Conservation (phyloP, 495 filamentous ascomycete species). For the Cladorrhinum samala region DNA sequence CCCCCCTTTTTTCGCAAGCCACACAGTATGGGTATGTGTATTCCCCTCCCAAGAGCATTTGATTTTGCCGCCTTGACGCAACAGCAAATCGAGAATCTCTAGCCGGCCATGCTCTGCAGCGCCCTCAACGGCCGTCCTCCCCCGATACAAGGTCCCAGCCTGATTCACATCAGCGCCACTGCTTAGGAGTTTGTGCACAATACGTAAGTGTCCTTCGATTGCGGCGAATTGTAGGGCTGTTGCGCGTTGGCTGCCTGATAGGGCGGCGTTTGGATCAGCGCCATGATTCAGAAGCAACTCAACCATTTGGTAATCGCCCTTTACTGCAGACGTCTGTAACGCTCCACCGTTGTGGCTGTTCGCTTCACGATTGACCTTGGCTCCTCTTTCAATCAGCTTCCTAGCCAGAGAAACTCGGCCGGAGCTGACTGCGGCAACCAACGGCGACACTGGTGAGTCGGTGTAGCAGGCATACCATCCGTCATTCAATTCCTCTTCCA, state of each 20-base stretch:
- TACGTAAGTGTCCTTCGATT: not conserved
- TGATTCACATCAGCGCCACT: not conserved
- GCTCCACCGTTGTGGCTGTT: not conserved
- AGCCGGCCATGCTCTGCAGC: not conserved
- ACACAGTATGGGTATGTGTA: not conserved
- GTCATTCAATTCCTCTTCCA: not conserved
- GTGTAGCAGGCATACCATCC: too few relatives aligned
- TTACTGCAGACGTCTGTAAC: not conserved
- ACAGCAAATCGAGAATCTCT: not conserved
- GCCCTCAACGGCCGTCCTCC: not conserved
- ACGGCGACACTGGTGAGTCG: too few relatives aligned
- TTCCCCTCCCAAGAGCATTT: not conserved
- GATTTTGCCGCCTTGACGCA: not conserved
- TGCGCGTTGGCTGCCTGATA: not conserved
- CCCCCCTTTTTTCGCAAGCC: not conserved
- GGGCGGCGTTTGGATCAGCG: not conserved
- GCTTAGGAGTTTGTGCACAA: not conserved
- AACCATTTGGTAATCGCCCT: not conserved
- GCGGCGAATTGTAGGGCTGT: not conserved
- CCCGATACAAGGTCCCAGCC: not conserved
- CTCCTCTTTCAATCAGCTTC: not conserved
- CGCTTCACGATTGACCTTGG: not conserved
- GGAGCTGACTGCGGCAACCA: not conserved
- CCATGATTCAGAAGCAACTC: not conserved
- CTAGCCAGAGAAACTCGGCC: not conserved